phyloP scores from a whole-genome alignment of 208 protist species.

The Leishmania lainsoni region DNA sequence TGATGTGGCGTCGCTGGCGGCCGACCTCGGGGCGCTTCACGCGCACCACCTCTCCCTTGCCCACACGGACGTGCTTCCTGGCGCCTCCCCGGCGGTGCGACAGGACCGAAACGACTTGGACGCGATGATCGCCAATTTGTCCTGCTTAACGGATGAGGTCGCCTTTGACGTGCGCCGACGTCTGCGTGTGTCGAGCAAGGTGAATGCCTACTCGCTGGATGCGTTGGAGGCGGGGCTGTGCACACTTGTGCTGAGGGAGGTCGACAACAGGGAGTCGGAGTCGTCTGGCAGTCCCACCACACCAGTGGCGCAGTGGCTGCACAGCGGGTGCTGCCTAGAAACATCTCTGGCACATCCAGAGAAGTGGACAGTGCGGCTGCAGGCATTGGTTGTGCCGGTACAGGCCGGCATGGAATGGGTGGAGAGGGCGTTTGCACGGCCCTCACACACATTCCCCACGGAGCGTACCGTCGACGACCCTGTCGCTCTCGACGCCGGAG shows the following conservation, averaged over 20 bases:
- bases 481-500: neutral
- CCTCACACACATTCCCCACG: neutral
- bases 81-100: constrained; percentile 36
- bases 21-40: constrained; percentile 29
- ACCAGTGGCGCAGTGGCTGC: constrained; percentile 56
- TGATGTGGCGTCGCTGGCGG: constrained; percentile 18
- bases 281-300: neutral
- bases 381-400: constrained; percentile 18
- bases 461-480: neutral
- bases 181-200: constrained; percentile 52
- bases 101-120: constrained; percentile 50
- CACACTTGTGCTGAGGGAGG: constrained; percentile 49
- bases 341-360: constrained; percentile 17
- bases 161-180: constrained; percentile 66
- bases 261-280: neutral
- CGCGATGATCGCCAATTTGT: constrained; percentile 51
- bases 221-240: constrained; percentile 63
- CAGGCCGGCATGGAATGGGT: constrained; percentile 29
- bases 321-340: constrained; percentile 60
- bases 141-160: constrained; percentile 38
- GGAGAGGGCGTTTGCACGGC: neutral
- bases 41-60: constrained; percentile 16
- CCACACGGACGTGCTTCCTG: constrained; percentile 7
- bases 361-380: constrained; percentile 23
- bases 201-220: constrained; percentile 64